Evolutionary conservation across 2,329 filamentous ascomycete species (phyloP), one percentile per base, ranked within the genome.

Genomic region (Achaetomium macrosporum): DNA sequence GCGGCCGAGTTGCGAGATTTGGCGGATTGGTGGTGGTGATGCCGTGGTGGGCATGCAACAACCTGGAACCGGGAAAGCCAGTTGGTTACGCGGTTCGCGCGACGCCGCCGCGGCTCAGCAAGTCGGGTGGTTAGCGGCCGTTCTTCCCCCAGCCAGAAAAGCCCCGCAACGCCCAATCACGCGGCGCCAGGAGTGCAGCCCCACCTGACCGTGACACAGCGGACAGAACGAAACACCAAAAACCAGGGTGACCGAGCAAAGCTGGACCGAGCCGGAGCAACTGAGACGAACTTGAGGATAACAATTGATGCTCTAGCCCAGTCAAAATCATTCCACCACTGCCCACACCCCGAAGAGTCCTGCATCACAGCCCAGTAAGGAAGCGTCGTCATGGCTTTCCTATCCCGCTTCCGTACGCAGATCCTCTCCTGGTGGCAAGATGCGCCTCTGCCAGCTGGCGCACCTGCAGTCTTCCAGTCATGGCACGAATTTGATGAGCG

Each of bases 51-150:
- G 55, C 47, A 44, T 47, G 12, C 12, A 37, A 37, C 15, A n/a
- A 16, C 2, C 15, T 37, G 35, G 35, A 37, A n/a, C 15, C 35
- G 35, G 35, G 35, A 37, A n/a, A 13, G 13, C 46, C 47, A 50
- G 57, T 56, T 55, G 57, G 56, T 59, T 61, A 63, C 61, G 61
- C 61, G 61, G 57, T 58, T 59, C 57, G 58, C 60, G 60, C 60
- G 57, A 57, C 55, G 57, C 60, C 60, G 56, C 59, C 49, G 55
- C 60, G 59, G 58, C 56, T 45, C 56, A 59, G 57, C 48, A 33
- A 47, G 30, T 35, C 42, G 36, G 43, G 42, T 51, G 42, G 53
- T 47, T 12, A 39, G 51, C 39, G 51, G 42, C 37, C 20, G 39
- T 47, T 25, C 25, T 25, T 25, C 7, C 25, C 25, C 7, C 4